Evolutionary conservation across 495 filamentous ascomycete species (phyloP).

Genomic region (Penicillium tannophilum): DNA sequence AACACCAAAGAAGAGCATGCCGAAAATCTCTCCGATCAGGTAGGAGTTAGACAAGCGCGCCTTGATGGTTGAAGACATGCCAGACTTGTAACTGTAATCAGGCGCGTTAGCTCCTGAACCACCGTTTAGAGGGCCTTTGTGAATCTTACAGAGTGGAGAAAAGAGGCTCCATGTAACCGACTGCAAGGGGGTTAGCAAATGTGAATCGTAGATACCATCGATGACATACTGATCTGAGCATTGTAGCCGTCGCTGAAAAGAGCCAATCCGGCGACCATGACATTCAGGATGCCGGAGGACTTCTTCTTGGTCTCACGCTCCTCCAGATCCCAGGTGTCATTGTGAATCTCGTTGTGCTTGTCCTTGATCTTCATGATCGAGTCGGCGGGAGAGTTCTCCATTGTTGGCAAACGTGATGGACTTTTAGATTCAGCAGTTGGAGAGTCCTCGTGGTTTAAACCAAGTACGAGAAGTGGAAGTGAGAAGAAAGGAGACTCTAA

Average conservation of each 20-base stretch:
- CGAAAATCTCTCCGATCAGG: constrained; percentile 38
- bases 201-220: not conserved
- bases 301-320: constrained; percentile 11
- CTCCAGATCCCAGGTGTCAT: constrained; percentile 17
- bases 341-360: constrained; percentile 9
- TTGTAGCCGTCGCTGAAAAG: constrained; percentile 50
- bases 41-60: constrained; percentile 36
- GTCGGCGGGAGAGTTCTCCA: constrained; percentile 19
- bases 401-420: not conserved
- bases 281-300: constrained; percentile 31
- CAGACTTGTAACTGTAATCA: constrained; percentile 25
- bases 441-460: not conserved
- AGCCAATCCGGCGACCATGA: constrained; percentile 39
- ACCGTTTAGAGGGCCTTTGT: not conserved
- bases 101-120: not conserved
- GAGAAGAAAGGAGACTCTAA: not conserved
- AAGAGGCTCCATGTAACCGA: constrained; percentile 46
- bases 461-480: not conserved
- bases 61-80: constrained; percentile 39
- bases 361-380: constrained; percentile 17
- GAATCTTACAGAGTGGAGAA: constrained; percentile 37
- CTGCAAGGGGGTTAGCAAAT: constrained; percentile 12
- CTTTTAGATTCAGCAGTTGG: not conserved
- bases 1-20: constrained; percentile 39
- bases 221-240: constrained; percentile 36